phyloP scores from a whole-genome alignment of 305 asterid species.

The Ilex paraguariensis region DNA sequence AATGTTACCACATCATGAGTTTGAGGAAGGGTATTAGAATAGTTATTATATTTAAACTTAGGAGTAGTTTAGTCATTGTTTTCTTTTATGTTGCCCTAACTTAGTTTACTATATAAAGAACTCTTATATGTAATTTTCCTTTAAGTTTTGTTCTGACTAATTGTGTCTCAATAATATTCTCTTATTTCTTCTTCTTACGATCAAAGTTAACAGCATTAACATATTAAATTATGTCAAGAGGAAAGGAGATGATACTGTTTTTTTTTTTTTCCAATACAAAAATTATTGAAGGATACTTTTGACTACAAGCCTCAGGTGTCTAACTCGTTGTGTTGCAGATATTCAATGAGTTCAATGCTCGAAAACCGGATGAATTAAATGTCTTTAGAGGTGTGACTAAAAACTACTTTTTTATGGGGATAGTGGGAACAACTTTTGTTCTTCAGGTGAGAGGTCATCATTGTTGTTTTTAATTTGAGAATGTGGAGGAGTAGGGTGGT shows the following conservation, averaged over 20 bases:
- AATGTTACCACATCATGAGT: too few relatives aligned
- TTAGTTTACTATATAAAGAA: too few relatives aligned
- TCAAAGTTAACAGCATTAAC: too few relatives aligned
- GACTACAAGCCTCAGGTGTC: slow-evolving; percentile 1
- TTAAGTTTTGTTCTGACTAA: too few relatives aligned
- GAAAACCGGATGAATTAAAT: slow-evolving; percentile 82
- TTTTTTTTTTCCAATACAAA: background rate
- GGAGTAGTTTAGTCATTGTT: too few relatives aligned
- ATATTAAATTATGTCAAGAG: slow-evolving; percentile 1
- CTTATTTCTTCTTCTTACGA: too few relatives aligned
- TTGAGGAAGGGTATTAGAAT: too few relatives aligned
- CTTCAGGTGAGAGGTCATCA: slow-evolving; percentile 56
- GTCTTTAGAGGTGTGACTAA: slow-evolving; percentile 80
- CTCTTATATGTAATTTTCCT: too few relatives aligned
- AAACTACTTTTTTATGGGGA: slow-evolving; percentile 68
- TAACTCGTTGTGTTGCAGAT: slow-evolving; percentile 36
- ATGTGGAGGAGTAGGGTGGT: too few relatives aligned
- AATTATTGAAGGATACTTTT: background rate
- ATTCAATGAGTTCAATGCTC: slow-evolving; percentile 80
- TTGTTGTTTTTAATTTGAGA: background rate
- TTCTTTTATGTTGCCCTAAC: too few relatives aligned
- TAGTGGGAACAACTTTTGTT: slow-evolving; percentile 63
- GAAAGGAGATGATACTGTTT: background rate
- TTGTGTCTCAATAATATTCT: too few relatives aligned
- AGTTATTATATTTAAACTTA: too few relatives aligned